phyloP scores from a whole-genome alignment of 257 asterid genomes.

The Primulina tabacum region DNA sequence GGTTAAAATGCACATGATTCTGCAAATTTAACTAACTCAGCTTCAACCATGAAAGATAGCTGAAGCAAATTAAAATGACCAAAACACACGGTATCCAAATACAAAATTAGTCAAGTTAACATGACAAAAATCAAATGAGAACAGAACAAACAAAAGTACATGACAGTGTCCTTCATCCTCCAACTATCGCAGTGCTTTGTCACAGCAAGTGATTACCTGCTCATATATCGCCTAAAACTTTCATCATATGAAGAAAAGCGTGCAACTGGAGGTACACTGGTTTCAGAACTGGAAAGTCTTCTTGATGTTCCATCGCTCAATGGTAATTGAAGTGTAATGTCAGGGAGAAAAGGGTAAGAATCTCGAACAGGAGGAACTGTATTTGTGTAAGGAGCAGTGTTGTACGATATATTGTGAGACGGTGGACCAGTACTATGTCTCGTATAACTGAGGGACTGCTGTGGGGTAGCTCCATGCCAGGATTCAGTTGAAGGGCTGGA shows the following conservation, averaged over 20 bases:
- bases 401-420: constrained; percentile 30
- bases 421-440: constrained; percentile 27
- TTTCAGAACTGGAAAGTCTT: constrained; percentile 33
- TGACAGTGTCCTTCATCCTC: background rate
- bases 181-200: constrained; percentile 10
- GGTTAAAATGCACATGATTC: background rate
- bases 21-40: background rate
- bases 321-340: constrained; percentile 31
- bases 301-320: constrained; percentile 36
- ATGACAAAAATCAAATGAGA: background rate
- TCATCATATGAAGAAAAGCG: constrained; percentile 39
- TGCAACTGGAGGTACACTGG: constrained; percentile 42
- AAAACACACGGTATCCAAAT: constrained; percentile 13
- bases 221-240: constrained; percentile 37
- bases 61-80: constrained; percentile 6
- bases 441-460: constrained; percentile 33
- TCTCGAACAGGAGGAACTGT: constrained; percentile 26
- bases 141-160: background rate
- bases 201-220: constrained; percentile 35
- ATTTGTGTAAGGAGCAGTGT: constrained; percentile 32
- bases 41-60: background rate
- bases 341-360: constrained; percentile 38
- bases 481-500: constrained; percentile 28
- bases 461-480: constrained; percentile 25
- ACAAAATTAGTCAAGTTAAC: constrained; percentile 3